Percentiles rank a stretch among this genome's conserved stretches.
Evolutionary conservation across 2,329 filamentous ascomycete species (phyloP).

Genomic region (Uncinocarpus reesii): DNA sequence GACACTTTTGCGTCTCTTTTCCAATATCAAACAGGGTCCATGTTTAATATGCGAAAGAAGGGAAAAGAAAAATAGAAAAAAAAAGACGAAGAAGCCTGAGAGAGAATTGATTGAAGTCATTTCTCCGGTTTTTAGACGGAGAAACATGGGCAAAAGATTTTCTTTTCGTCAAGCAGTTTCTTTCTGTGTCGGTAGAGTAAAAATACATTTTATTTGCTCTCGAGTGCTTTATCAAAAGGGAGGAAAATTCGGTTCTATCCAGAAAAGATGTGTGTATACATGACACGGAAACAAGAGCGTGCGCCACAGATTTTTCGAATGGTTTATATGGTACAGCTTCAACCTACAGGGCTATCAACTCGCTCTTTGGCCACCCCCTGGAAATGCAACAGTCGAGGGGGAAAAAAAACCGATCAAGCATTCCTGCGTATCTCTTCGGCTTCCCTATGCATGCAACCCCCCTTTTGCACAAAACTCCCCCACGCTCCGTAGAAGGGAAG

Average conservation of each 20-base stretch:
- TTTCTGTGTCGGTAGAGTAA: not conserved
- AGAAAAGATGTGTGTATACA: not conserved
- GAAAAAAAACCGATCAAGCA: not conserved
- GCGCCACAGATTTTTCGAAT: not conserved
- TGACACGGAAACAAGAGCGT: not conserved
- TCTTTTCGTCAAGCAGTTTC: not conserved
- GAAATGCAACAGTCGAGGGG: no score
- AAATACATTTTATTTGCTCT: slow-evolving; percentile 3
- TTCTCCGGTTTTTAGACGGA: no score
- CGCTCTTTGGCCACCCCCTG: no score
- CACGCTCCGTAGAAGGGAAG: no score
- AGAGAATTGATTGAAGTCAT: no score
- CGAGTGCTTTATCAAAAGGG: not conserved
- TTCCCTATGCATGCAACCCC: not conserved
- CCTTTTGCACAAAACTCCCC: not conserved
- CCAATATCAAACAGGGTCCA: no score
- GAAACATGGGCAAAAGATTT: no score
- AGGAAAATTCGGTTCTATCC: not conserved
- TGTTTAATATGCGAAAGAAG: no score
- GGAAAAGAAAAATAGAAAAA: not conserved
- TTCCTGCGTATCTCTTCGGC: no score
- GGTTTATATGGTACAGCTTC: slow-evolving; percentile 5
- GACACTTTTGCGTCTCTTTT: no score
- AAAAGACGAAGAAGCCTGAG: no score
- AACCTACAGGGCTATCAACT: not conserved